Conservation (phyloP, 2,329 filamentous ascomycete genomes). For the Penicillium sp. region DNA sequence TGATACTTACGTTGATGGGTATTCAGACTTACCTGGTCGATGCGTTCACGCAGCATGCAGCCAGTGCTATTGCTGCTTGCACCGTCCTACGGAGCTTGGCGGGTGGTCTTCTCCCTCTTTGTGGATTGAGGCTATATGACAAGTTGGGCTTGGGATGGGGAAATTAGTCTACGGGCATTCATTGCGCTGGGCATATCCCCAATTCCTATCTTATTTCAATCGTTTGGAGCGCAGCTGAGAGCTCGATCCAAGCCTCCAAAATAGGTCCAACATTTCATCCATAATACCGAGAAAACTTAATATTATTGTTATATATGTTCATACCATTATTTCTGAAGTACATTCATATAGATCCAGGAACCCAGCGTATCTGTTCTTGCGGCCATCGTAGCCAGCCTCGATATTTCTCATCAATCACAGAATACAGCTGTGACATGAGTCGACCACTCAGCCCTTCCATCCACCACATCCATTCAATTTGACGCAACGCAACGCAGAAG, state of each 20-base stretch:
- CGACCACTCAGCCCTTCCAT: constrained; percentile 1
- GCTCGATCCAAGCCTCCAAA: neutral
- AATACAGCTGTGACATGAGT: neutral
- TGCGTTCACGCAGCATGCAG: constrained; percentile 3
- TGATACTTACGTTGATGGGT: constrained; percentile 1
- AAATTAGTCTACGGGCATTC: constrained; percentile 54
- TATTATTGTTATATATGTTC: neutral
- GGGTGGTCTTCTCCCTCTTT: constrained; percentile 59
- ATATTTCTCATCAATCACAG: neutral
- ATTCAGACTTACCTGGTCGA: constrained; percentile 10
- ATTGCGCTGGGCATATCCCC: constrained; percentile 51
- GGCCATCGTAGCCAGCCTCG: neutral
- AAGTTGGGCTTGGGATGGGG: constrained; percentile 61
- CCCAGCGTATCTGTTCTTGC: neutral
- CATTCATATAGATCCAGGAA: neutral
- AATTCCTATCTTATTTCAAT: constrained; percentile 34
- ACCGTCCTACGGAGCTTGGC: constrained; percentile 41
- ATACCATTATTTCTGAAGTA: neutral
- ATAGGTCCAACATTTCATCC: neutral
- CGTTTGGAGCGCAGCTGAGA: neutral
- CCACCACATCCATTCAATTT: constrained; percentile 5
- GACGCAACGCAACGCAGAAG: neutral
- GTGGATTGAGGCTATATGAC: constrained; percentile 59
- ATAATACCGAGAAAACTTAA: neutral
- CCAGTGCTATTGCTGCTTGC: constrained; percentile 9